Base-by-base conservation (phyloP, 345 rosid species). In the Salix viminalis region DNA sequence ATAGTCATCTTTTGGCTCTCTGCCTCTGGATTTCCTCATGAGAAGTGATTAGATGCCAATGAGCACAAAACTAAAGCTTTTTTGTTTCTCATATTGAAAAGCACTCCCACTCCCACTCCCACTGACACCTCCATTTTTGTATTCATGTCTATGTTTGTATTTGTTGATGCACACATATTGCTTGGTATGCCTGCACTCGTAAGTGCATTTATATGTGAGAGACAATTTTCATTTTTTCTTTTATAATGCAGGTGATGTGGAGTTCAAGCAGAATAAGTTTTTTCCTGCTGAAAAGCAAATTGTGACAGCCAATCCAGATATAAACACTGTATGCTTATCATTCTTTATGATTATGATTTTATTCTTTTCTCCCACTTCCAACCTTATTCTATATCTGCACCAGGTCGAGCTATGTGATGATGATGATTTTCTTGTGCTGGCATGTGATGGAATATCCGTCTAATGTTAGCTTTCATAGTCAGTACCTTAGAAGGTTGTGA, bases 401-500 rank as follows among this genome's bases (percentile, higher is more conserved):
- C 78, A 92, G 98, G 91, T 93, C 75, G 97, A 93, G 83, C 97
- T 96, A 70, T 93, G 98, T 56, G 97, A 92, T 26, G 97, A 96
- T 70, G 99, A 96, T 76, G 99, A 96, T 60, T 93, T 96, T 80
- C 67, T 90, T 68, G 94, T 96, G 78, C 87, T 96, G 75, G 99
- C 99, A 46, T 93, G 99, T 76, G 99, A 96, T 78, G 99, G 99
- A 82, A 86, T 96, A 85, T 30, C 72, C 50, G 14, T 34, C 77
- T 62, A 36, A 39, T 65, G 48, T 12, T 21, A 19, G 30, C 80
- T 67, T 80, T 69, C 34, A 2, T 48, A 56, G 14, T n/a, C 14
- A 56, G 26, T 56, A 9, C 62, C 4, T 32, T 32, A 32, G 34
- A 32, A 32, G 34, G 34, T 32, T 32, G 34, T 32, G 4, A 32